phyloP scores from a whole-genome alignment of 306 rosid species.

The Echinosophora koreensis region DNA sequence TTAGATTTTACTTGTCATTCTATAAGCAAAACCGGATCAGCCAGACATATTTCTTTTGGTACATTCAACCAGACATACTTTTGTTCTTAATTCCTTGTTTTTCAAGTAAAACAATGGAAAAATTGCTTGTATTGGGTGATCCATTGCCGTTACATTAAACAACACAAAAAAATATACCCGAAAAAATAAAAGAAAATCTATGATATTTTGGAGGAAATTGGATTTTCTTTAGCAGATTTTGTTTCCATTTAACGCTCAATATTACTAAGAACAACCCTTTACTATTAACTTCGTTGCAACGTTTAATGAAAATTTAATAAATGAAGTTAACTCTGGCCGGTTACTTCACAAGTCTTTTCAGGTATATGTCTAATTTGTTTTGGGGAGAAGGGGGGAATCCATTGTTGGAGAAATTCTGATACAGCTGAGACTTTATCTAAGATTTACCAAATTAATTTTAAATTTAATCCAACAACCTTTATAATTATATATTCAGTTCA shows the following conservation, averaged over 20 bases:
- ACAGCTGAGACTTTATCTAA: too few species aligned
- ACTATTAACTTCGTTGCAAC: constrained; percentile 19
- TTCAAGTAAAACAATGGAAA: background rate
- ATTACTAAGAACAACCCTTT: background rate
- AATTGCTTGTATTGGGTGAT: background rate
- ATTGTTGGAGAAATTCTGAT: background rate
- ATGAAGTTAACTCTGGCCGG: background rate
- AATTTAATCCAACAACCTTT: too few species aligned
- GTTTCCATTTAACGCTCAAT: constrained; percentile 12
- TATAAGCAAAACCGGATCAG: too few species aligned
- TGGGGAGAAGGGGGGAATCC: background rate
- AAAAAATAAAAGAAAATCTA: background rate
- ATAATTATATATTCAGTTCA: too few species aligned
- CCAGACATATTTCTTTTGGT: too few species aligned
- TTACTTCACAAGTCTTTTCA: constrained; percentile 20
- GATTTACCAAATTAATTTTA: too few species aligned
- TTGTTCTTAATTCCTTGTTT: background rate
- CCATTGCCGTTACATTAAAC: background rate
- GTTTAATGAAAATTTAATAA: constrained; percentile 18
- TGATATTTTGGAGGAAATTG: background rate
- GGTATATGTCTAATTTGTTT: constrained; percentile 6
- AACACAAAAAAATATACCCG: background rate
- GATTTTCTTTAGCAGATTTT: background rate
- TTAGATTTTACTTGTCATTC: too few species aligned
- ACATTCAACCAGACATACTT: background rate